phyloP scores from a whole-genome alignment of 768 basidiomycete genomes.

The Ramaria rubella region DNA sequence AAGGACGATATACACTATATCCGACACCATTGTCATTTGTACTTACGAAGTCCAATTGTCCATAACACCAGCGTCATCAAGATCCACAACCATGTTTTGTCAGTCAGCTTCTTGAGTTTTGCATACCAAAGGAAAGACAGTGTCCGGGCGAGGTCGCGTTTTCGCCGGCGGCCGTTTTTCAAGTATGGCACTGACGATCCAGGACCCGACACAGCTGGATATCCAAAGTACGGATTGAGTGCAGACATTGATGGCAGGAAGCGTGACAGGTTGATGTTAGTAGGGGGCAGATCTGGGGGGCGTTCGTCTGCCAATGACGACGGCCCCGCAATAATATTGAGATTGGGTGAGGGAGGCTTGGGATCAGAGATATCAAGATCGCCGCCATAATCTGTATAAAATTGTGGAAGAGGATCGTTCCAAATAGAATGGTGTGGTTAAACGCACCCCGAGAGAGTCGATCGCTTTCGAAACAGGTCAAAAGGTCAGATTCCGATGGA shows the following conservation, averaged over 20 bases:
- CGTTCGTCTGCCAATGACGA: background rate
- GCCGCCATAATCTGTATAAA: constrained; percentile 60
- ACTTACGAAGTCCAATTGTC: background rate
- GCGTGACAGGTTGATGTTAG: background rate
- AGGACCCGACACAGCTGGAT: constrained; percentile 38
- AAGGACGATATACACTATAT: background rate
- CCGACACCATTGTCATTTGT: background rate
- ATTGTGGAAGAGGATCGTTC: constrained; percentile 16
- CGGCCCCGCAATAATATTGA: background rate
- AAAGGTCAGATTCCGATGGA: constrained; percentile 47
- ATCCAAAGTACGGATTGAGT: constrained; percentile 71
- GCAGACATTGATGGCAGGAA: constrained; percentile 48
- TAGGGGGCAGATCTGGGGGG: background rate
- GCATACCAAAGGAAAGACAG: constrained; percentile 59
- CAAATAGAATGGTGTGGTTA: constrained; percentile 12
- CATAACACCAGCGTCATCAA: constrained; percentile 4
- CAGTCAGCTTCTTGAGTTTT: constrained; percentile 41
- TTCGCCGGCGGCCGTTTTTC: constrained; percentile 58
- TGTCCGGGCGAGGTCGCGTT: constrained; percentile 60
- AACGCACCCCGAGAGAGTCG: constrained; percentile 53
- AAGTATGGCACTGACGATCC: constrained; percentile 36
- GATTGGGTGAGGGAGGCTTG: background rate
- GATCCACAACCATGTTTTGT: constrained; percentile 10
- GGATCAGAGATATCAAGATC: constrained; percentile 33
- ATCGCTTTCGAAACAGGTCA: constrained; percentile 45